Percentiles rank a stretch among this genome's conserved stretches.
phyloP scores from a whole-genome alignment of 331 rosid genomes.

The Ulmus americana region DNA sequence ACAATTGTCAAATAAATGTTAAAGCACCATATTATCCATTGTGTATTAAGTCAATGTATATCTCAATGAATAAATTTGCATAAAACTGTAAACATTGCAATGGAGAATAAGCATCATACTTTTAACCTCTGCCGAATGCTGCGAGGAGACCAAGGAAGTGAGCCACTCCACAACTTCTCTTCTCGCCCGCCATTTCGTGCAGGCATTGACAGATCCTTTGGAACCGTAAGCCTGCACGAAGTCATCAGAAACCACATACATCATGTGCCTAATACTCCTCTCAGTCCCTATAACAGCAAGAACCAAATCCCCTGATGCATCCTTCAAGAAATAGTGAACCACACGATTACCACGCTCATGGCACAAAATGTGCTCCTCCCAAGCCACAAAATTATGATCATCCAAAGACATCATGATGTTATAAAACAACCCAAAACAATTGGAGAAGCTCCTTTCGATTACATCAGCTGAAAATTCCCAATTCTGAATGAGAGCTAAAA shows the following conservation, averaged over 20 bases:
- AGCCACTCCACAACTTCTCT: slow-evolving; percentile 85
- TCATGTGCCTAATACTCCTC: slow-evolving; percentile 87
- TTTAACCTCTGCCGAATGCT: slow-evolving; percentile 20
- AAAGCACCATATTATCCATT: background rate
- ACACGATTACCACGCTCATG: slow-evolving; percentile 74
- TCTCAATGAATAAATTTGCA: background rate
- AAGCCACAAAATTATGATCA: slow-evolving; percentile 45
- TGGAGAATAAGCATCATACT: slow-evolving; percentile 20
- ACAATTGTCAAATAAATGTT: background rate
- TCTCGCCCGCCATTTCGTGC: slow-evolving; percentile 67
- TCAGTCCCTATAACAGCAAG: slow-evolving; percentile 78
- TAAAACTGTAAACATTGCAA: slow-evolving; percentile 6
- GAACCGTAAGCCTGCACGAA: slow-evolving; percentile 47
- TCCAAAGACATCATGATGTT: slow-evolving; percentile 30
- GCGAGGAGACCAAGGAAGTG: slow-evolving; percentile 45
- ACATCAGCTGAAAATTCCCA: slow-evolving; percentile 17
- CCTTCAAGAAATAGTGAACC: slow-evolving; percentile 62
- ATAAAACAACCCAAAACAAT: slow-evolving; percentile 1
- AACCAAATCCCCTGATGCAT: slow-evolving; percentile 40
- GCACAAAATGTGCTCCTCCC: slow-evolving; percentile 74
- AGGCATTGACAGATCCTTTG: slow-evolving; percentile 29
- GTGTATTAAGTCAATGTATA: background rate
- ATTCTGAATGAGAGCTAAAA: background rate
- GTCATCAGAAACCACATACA: slow-evolving; percentile 57
- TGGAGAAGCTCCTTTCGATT: slow-evolving; percentile 12